These are phyloP conservation scores for Haematococcus lacustris DNA, from an alignment of 139 green algal species.

Conservation along the genomic window DNA sequence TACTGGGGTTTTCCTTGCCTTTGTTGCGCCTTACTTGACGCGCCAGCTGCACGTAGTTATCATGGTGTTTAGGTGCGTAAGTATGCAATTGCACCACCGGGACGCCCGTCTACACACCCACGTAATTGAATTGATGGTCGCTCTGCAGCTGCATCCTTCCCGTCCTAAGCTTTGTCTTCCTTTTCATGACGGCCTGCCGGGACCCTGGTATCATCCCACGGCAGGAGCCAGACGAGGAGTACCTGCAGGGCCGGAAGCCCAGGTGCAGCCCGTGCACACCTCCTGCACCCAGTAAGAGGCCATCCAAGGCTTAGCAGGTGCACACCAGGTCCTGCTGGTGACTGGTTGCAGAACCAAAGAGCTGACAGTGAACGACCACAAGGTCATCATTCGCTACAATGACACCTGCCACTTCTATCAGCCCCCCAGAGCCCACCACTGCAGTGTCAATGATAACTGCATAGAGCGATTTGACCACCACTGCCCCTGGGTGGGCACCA, in stretches of 20 bases:
- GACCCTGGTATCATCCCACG: slow-evolving; percentile 90
- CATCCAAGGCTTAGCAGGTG: background rate
- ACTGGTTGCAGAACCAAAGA: slow-evolving; percentile 17
- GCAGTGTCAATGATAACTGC: slow-evolving; percentile 96
- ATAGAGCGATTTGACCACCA: slow-evolving; percentile 98
- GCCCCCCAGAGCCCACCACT: slow-evolving; percentile 90
- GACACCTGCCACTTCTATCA: slow-evolving; percentile 88
- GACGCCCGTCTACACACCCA: background rate
- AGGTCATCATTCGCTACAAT: slow-evolving; percentile 67
- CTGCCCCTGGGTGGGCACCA: slow-evolving; percentile 96
- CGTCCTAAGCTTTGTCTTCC: slow-evolving; percentile 37
- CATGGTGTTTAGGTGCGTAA: slow-evolving; percentile 40
- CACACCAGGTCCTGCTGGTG: background rate
- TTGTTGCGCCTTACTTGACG: slow-evolving; percentile 57
- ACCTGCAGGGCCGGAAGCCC: slow-evolving; percentile 38
- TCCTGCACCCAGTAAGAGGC: background rate
- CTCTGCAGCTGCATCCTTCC: slow-evolving; percentile 40
- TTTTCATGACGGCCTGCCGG: slow-evolving; percentile 68
- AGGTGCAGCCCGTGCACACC: slow-evolving; percentile 13
- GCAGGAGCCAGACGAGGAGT: slow-evolving; percentile 65
- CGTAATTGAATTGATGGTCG: background rate
- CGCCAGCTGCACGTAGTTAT: slow-evolving; percentile 23
- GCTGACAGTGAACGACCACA: slow-evolving; percentile 56
- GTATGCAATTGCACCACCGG: background rate
- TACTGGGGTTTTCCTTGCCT: slow-evolving; percentile 55